Base-by-base conservation (phyloP, 2,329 filamentous ascomycete species). In the Colletotrichum noveboracense region DNA sequence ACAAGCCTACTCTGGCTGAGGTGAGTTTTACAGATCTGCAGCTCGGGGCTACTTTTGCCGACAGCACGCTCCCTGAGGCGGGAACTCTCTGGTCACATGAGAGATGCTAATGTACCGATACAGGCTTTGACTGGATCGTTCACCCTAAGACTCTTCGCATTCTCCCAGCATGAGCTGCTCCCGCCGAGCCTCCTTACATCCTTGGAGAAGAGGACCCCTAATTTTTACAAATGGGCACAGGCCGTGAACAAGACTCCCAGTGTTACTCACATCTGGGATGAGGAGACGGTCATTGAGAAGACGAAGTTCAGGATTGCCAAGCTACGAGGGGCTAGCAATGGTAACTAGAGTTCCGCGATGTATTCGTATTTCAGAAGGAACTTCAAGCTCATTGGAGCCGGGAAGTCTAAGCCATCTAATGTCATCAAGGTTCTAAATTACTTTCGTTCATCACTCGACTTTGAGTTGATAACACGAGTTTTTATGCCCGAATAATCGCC, bases 1-100 rank as follows among this genome's bases (percentile, higher is more conserved):
- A 90, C 24, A 91, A 86, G 81, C 81, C 96, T 55, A 96, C 94
- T 0, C 84, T 96, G 43, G 95, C 93, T 13, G 95, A 97, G 90
- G 94, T 94, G 84, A 76, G 85, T 81, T 26, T 64, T 38, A 21
- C n/a, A 26, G 28, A 32, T 6, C 18, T 38, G 34, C 32, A 64
- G 6, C 21, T 21, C 34, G 61, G n/a, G 66, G 43, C 6, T n/a
- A n/a, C 5, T 38, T n/a, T 28, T 64, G 21, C 34, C 32, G 61
- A 64, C 21, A 21, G 21, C 30, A 8, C 4, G 21, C 61, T n/a
- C 34, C 34, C 21, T 64, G 32, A n/a, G 9, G 34, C 34, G 28
- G 34, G 13, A 64, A 43, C n/a, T 24, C n/a, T 5, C 32, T 28
- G 32, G 3, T 21, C 16, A 16, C 5, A 26, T 43, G 61, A 26